A percentile compares a stretch with the other conserved stretches of the same genome.
Conservation (phyloP, 1,139 yeast species). For the Sugiyamaella pinicola region DNA sequence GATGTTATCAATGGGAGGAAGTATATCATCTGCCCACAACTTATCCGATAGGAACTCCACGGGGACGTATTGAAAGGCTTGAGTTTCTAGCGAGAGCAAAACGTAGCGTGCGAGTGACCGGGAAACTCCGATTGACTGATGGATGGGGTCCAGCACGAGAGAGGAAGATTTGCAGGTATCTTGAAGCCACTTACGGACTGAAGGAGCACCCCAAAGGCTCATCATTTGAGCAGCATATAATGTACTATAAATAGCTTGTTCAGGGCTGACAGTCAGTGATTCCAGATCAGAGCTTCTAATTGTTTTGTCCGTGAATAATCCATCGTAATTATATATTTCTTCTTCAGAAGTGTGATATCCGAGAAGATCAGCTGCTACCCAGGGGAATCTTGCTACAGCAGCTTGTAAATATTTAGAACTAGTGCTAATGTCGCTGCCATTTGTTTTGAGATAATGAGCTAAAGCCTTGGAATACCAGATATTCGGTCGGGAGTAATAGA, state of each 20-base stretch:
- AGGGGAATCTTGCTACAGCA: slow-evolving; percentile 64
- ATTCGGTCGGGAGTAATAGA: slow-evolving; percentile 70
- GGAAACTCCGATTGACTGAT: slow-evolving; percentile 28
- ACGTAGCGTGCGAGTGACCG: slow-evolving; percentile 34
- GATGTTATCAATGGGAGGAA: slow-evolving; percentile 30
- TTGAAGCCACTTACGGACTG: slow-evolving; percentile 27
- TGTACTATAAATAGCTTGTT: slow-evolving; percentile 30
- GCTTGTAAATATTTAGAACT: slow-evolving; percentile 52
- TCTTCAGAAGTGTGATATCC: slow-evolving; percentile 44
- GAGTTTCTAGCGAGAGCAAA: slow-evolving; percentile 34
- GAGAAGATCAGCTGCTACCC: slow-evolving; percentile 56
- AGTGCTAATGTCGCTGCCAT: slow-evolving; percentile 49
- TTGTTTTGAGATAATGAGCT: slow-evolving; percentile 47
- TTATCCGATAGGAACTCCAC: slow-evolving; percentile 27
- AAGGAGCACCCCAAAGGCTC: slow-evolving; percentile 33
- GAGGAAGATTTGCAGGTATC: slow-evolving; percentile 20
- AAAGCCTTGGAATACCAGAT: slow-evolving; percentile 66
- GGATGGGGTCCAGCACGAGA: slow-evolving; percentile 19
- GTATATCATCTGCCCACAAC: slow-evolving; percentile 34
- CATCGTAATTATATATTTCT: slow-evolving; percentile 18
- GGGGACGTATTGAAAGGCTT: slow-evolving; percentile 31
- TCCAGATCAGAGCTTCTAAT: neutral
- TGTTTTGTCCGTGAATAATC: slow-evolving; percentile 2
- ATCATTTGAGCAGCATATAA: slow-evolving; percentile 35
- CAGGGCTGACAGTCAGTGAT: slow-evolving; percentile 16